These are phyloP conservation scores for Brassica balearica DNA, from an alignment of 441 rosid genomes.

Conservation along the genomic window DNA sequence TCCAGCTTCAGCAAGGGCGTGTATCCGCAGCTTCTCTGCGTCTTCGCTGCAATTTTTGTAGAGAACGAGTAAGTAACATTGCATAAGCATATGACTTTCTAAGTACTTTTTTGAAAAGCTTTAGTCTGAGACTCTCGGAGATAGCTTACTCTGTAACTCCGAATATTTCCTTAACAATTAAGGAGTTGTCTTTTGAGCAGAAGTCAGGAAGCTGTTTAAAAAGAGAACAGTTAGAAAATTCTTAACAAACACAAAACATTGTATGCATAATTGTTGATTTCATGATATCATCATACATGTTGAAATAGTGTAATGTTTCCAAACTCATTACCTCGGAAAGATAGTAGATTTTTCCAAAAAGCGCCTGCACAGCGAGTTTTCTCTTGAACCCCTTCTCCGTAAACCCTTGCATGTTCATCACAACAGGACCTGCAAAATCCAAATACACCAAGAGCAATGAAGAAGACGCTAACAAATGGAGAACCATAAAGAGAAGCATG, in stretches of 20 bases:
- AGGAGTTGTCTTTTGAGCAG: slow-evolving; percentile 77
- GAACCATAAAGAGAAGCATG: not conserved
- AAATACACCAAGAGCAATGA: not conserved
- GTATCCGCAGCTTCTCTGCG: slow-evolving; percentile 74
- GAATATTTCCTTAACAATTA: slow-evolving; percentile 86
- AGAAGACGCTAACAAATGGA: slow-evolving; percentile 2
- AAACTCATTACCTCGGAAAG: slow-evolving; percentile 83
- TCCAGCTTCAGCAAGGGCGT: slow-evolving; percentile 85
- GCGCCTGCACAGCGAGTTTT: slow-evolving; percentile 89
- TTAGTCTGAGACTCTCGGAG: not conserved
- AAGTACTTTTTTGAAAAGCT: not conserved
- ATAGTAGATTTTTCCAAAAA: slow-evolving; percentile 90
- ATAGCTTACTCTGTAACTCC: slow-evolving; percentile 89
- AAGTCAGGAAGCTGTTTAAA: slow-evolving; percentile 83
- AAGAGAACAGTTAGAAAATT: slow-evolving; percentile 25
- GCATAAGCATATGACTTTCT: not conserved
- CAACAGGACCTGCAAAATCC: slow-evolving; percentile 76
- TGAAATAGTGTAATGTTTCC: no score
- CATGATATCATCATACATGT: not conserved
- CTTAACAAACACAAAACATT: no score
- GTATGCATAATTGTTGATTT: not conserved
- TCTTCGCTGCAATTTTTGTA: slow-evolving; percentile 71
- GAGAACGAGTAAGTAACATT: not conserved
- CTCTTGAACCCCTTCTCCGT: slow-evolving; percentile 91
- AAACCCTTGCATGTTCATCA: slow-evolving; percentile 83